phyloP scores from a whole-genome alignment of 208 protist genomes.

The Herpetomonas samuelpessoai region DNA sequence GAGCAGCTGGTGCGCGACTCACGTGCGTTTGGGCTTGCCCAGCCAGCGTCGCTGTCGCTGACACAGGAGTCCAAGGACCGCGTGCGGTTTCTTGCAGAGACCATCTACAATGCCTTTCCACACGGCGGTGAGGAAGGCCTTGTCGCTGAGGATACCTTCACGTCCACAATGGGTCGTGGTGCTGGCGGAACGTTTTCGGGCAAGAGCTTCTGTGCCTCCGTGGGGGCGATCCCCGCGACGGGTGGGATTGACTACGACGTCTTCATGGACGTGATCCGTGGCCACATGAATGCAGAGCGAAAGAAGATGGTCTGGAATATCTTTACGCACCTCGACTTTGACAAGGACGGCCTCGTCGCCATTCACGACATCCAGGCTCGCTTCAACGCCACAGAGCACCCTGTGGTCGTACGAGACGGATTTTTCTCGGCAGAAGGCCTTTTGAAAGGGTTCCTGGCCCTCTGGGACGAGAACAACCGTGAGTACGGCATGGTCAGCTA shows the following conservation, averaged over 20 bases:
- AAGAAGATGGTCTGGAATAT: constrained; percentile 76
- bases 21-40: constrained; percentile 34
- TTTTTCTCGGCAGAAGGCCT: constrained; percentile 78
- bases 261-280: constrained; percentile 83
- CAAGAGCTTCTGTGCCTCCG: neutral
- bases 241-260: constrained; percentile 78
- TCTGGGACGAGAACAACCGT: constrained; percentile 83
- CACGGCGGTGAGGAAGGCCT: constrained; percentile 33
- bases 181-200: neutral
- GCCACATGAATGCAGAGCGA: constrained; percentile 77
- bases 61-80: constrained; percentile 35
- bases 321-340: constrained; percentile 83
- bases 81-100: constrained; percentile 32
- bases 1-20: constrained; percentile 68
- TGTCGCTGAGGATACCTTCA: constrained; percentile 19
- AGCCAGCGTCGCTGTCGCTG: neutral
- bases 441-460: constrained; percentile 77
- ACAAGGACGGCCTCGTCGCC: constrained; percentile 66
- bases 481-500: constrained; percentile 79
- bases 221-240: neutral
- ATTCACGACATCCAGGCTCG: constrained; percentile 75
- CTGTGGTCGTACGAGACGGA: constrained; percentile 66
- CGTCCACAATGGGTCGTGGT: constrained; percentile 23
- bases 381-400: constrained; percentile 86
- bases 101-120: constrained; percentile 71